These are phyloP conservation scores for Vitis hybrid DNA, from an alignment of 177 flowering plant species.

Conservation along the genomic window DNA sequence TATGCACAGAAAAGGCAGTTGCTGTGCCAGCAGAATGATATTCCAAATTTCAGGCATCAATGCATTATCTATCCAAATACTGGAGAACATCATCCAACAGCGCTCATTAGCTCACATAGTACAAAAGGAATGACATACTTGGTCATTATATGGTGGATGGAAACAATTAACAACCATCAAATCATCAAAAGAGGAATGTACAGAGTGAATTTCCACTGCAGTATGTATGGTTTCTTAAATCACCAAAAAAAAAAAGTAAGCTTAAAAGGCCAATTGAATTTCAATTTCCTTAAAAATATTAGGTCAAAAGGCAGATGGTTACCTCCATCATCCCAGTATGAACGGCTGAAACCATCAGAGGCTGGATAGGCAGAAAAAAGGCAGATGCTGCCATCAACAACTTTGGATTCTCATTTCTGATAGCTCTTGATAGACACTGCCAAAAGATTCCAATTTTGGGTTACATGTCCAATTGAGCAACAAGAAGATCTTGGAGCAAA, in stretches of 20 bases:
- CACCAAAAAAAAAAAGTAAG: not conserved
- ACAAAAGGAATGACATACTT: not conserved
- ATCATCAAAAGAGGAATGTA: too few relatives aligned
- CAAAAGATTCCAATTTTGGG: conserved; percentile 1
- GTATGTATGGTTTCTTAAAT: too few relatives aligned
- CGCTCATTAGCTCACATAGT: not conserved
- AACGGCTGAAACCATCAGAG: conserved; percentile 88
- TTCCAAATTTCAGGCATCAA: not conserved
- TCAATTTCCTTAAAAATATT: not conserved
- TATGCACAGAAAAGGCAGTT: not conserved
- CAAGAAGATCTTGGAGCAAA: not conserved
- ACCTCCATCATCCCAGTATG: conserved; percentile 99
- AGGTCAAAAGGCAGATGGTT: conserved; percentile 11
- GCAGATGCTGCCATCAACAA: conserved; percentile 88
- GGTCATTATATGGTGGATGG: not conserved
- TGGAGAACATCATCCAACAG: not conserved
- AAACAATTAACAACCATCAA: too few relatives aligned
- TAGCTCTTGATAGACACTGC: conserved; percentile 87
- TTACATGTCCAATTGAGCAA: not conserved
- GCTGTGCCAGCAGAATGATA: not conserved
- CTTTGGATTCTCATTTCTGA: conserved; percentile 80
- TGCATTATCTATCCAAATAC: not conserved
- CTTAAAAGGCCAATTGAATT: not conserved
- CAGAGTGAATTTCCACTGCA: too few relatives aligned
- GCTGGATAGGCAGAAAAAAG: conserved; percentile 69